Percentiles rank a stretch among this genome's conserved stretches.
Evolutionary conservation across 2,329 filamentous ascomycete species (phyloP).

Genomic region (Fusarium sp.): DNA sequence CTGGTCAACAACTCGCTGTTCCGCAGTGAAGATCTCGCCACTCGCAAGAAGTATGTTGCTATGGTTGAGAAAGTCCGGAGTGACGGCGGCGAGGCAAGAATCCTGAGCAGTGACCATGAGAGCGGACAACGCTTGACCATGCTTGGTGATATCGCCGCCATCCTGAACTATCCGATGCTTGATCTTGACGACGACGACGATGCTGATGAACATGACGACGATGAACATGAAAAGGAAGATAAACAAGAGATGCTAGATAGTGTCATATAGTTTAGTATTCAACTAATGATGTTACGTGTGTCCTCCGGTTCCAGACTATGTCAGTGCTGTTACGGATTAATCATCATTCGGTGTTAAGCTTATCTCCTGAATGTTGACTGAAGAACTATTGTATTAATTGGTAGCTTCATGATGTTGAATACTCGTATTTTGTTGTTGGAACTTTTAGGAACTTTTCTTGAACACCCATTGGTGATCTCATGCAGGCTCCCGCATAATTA

Average conservation of each 20-base stretch:
- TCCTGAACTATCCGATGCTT: constrained; percentile 87
- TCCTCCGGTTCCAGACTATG: background rate
- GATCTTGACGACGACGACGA: constrained; percentile 80
- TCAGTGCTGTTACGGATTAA: background rate
- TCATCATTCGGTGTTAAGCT: background rate
- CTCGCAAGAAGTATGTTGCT: constrained; percentile 82
- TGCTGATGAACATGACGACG: constrained; percentile 53
- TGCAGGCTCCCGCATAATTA: background rate
- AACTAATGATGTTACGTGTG: constrained; percentile 17
- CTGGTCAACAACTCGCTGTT: constrained; percentile 91
- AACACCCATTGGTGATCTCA: background rate
- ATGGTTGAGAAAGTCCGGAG: constrained; percentile 90
- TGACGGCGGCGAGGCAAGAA: constrained; percentile 86
- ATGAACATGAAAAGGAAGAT: constrained; percentile 45
- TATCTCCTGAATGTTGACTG: background rate
- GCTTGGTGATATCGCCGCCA: constrained; percentile 87
- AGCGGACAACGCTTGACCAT: constrained; percentile 88
- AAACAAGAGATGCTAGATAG: constrained; percentile 40
- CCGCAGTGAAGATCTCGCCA: constrained; percentile 81
- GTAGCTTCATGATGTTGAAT: background rate
- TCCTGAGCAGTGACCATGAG: constrained; percentile 95
- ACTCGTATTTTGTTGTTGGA: background rate
- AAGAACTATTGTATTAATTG: background rate
- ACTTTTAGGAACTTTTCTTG: background rate
- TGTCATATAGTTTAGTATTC: constrained; percentile 45